Conservation (phyloP, 805 yeast species). For the Maudiozyma barnettii region DNA sequence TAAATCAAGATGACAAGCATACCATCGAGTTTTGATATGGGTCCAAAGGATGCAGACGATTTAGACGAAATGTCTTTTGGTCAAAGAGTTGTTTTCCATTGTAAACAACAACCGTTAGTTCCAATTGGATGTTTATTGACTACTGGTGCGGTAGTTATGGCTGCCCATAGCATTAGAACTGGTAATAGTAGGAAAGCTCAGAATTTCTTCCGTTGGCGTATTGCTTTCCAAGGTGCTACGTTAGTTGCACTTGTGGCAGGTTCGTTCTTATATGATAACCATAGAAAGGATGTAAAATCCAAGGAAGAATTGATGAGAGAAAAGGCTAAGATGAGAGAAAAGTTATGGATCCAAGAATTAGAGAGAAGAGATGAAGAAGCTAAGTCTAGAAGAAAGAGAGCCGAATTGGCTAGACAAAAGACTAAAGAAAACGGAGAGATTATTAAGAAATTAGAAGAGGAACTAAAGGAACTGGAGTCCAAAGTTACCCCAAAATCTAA, state of each 20-base stretch:
- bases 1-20: slow-evolving; percentile 20
- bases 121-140: slow-evolving; percentile 77
- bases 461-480: slow-evolving; percentile 21
- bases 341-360: slow-evolving; percentile 79
- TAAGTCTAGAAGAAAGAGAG: slow-evolving; percentile 56
- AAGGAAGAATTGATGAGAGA: slow-evolving; percentile 59
- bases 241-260: slow-evolving; percentile 76
- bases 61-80: slow-evolving; percentile 11
- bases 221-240: slow-evolving; percentile 77
- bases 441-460: slow-evolving; percentile 18
- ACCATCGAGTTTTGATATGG: slow-evolving; percentile 21
- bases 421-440: slow-evolving; percentile 31
- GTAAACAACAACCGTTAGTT: slow-evolving; percentile 81
- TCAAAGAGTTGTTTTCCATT: slow-evolving; percentile 44
- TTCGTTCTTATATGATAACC: slow-evolving; percentile 56
- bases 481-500: slow-evolving; percentile 7
- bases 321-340: slow-evolving; percentile 79
- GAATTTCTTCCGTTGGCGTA: slow-evolving; percentile 82
- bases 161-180: slow-evolving; percentile 61
- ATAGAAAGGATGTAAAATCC: slow-evolving; percentile 36
- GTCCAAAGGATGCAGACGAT: not conserved
- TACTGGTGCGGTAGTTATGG: slow-evolving; percentile 68
- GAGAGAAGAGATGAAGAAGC: slow-evolving; percentile 77
- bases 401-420: slow-evolving; percentile 47
- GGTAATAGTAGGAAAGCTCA: slow-evolving; percentile 75